phyloP scores from a whole-genome alignment of 352 stramenopile species.

The Pythium biforme region DNA sequence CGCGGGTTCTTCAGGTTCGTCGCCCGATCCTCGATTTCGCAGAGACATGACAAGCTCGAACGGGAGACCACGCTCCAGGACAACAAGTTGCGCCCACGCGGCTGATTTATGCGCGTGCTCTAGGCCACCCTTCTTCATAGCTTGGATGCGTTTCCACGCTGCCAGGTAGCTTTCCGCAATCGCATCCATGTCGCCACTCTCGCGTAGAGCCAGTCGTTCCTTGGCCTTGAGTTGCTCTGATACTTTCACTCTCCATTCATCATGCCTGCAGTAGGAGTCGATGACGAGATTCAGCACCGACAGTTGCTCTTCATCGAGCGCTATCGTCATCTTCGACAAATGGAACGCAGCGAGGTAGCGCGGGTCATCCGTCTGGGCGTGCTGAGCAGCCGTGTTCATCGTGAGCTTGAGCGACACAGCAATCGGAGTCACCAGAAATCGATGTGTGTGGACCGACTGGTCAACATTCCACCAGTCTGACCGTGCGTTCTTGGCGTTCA shows the following conservation, averaged over 20 bases:
- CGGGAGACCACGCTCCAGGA: slow-evolving; percentile 70
- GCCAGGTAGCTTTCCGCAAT: slow-evolving; percentile 69
- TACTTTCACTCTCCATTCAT: slow-evolving; percentile 71
- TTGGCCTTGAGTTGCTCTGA: slow-evolving; percentile 65
- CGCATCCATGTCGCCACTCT: slow-evolving; percentile 38
- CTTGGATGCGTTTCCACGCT: slow-evolving; percentile 64
- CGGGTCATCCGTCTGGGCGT: slow-evolving; percentile 68
- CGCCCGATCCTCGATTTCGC: slow-evolving; percentile 66
- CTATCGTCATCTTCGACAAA: slow-evolving; percentile 69
- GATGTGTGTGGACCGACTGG: slow-evolving; percentile 66
- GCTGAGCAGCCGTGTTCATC: slow-evolving; percentile 82
- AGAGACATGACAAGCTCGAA: slow-evolving; percentile 76
- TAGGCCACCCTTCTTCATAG: slow-evolving; percentile 60
- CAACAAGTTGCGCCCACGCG: slow-evolving; percentile 45
- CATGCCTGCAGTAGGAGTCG: slow-evolving; percentile 67
- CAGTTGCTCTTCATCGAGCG: slow-evolving; percentile 83
- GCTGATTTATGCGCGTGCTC: slow-evolving; percentile 65
- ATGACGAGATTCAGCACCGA: slow-evolving; percentile 75
- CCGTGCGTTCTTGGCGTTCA: slow-evolving; percentile 59
- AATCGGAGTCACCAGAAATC: slow-evolving; percentile 84
- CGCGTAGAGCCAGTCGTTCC: slow-evolving; percentile 46
- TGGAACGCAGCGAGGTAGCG: slow-evolving; percentile 80
- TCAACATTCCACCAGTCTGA: slow-evolving; percentile 79
- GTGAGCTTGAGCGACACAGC: slow-evolving; percentile 83
- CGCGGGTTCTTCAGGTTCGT: slow-evolving; percentile 39